phyloP scores from a whole-genome alignment of 306 rosid species.

The Gastrolobium villosum region DNA sequence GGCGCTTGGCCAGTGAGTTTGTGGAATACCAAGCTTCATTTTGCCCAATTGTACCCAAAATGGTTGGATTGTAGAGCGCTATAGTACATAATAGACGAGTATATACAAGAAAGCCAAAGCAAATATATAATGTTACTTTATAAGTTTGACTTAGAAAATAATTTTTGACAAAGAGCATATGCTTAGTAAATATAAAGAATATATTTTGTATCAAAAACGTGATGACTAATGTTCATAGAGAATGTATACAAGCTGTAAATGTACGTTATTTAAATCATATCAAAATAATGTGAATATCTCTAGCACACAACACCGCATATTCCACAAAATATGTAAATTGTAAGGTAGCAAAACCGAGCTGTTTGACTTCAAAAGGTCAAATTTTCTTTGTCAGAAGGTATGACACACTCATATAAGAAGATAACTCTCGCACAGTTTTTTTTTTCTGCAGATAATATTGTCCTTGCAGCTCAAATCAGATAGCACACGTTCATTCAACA shows the following conservation, averaged over 20 bases:
- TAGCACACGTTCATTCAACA: neutral
- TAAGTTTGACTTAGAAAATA: conserved; percentile 68
- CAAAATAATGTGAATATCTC: conserved; percentile 36
- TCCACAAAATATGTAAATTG: conserved; percentile 41
- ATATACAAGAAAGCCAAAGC: conserved; percentile 69
- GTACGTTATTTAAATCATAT: conserved; percentile 36
- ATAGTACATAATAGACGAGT: conserved; percentile 76
- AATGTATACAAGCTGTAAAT: conserved; percentile 21
- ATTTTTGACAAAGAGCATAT: conserved; percentile 55
- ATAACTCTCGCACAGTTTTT: neutral
- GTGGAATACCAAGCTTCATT: conserved; percentile 96
- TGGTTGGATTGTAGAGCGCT: conserved; percentile 91
- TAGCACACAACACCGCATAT: conserved; percentile 11
- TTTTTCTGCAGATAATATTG: neutral
- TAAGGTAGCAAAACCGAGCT: conserved; percentile 32
- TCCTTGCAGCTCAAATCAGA: neutral
- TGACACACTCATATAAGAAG: conserved; percentile 27
- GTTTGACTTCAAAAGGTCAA: conserved; percentile 17
- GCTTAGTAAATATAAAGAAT: conserved; percentile 51
- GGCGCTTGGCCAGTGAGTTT: conserved; percentile 90
- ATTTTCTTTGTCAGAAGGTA: conserved; percentile 27
- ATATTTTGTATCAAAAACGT: conserved; percentile 37
- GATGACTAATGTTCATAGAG: conserved; percentile 33
- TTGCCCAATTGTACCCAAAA: conserved; percentile 92
- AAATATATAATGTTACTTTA: conserved; percentile 71